Evolutionary conservation across 2,329 filamentous ascomycete species (phyloP).

Genomic region (Cadophora gregata): DNA sequence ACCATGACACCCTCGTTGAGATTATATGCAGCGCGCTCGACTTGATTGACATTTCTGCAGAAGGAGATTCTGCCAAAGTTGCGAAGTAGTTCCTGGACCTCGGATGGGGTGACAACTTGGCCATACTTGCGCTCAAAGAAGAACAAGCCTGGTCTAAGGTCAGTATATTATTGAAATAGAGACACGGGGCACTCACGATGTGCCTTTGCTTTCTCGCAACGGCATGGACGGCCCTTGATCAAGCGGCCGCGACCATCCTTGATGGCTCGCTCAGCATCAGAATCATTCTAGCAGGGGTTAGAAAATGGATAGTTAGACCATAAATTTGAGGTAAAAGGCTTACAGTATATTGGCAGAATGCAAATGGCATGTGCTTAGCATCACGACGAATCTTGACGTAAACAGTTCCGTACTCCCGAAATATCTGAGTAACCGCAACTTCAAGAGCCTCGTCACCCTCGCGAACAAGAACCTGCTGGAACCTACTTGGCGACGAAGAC

Average conservation of each 20-base stretch:
- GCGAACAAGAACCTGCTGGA: background rate
- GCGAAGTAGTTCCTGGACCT: slow-evolving; percentile 52
- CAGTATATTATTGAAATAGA: slow-evolving; percentile 16
- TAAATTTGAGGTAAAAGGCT: slow-evolving; percentile 40
- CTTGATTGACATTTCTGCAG: slow-evolving; percentile 34
- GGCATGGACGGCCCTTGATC: slow-evolving; percentile 62
- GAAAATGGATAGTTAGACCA: slow-evolving; percentile 14
- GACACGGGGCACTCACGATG: slow-evolving; percentile 54
- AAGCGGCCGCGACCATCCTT: slow-evolving; percentile 52
- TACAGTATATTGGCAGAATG: slow-evolving; percentile 68
- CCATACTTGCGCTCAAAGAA: slow-evolving; percentile 52
- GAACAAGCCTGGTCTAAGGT: slow-evolving; percentile 52
- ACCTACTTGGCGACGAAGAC: slow-evolving; percentile 72
- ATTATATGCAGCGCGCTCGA: slow-evolving; percentile 41
- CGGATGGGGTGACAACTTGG: slow-evolving; percentile 48
- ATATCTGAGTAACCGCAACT: slow-evolving; percentile 57
- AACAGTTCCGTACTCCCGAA: slow-evolving; percentile 60
- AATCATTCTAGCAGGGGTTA: slow-evolving; percentile 51
- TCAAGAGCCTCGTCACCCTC: slow-evolving; percentile 58
- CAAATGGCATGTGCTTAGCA: slow-evolving; percentile 64
- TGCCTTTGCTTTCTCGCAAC: slow-evolving; percentile 64
- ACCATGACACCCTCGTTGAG: slow-evolving; percentile 50
- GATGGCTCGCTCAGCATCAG: slow-evolving; percentile 57
- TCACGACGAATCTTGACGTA: slow-evolving; percentile 70
- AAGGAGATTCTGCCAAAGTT: slow-evolving; percentile 52